Evolutionary conservation across 805 yeast genomes (phyloP).

Genomic region (Yarrowia alimentaria): DNA sequence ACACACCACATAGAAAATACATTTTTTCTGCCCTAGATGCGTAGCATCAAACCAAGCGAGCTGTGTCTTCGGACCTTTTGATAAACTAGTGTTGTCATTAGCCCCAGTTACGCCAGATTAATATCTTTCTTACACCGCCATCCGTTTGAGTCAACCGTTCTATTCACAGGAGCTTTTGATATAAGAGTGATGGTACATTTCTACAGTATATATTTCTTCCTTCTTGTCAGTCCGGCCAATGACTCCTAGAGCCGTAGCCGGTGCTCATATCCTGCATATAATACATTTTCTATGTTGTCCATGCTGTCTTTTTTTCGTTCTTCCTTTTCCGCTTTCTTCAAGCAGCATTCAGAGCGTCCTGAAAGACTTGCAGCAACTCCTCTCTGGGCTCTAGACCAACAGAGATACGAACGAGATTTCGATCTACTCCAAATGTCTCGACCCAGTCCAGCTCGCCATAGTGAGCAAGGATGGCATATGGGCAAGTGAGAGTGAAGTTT

Average conservation of each 20-base stretch:
- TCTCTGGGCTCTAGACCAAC: conserved; percentile 77
- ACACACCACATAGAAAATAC: conserved; percentile 7
- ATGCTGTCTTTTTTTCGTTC: no score
- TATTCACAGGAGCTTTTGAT: conserved; percentile 22
- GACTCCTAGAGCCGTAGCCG: no score
- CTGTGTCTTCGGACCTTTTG: conserved; percentile 26
- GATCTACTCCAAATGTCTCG: conserved; percentile 78
- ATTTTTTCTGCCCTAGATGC: neutral
- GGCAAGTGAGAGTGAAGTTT: conserved; percentile 84
- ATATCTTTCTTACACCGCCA: conserved; percentile 27
- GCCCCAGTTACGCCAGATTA: conserved; percentile 27
- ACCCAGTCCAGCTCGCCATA: conserved; percentile 77
- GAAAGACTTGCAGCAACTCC: conserved; percentile 52
- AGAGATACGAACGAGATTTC: conserved; percentile 73
- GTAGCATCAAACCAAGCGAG: conserved; percentile 12
- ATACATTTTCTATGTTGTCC: no score
- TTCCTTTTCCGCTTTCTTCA: no score
- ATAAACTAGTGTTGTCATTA: no score
- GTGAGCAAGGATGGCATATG: conserved; percentile 85
- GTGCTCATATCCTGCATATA: no score
- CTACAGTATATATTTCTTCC: no score
- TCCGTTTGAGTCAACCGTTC: conserved; percentile 27
- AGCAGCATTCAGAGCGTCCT: conserved; percentile 50
- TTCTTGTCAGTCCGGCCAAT: no score
- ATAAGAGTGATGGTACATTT: conserved; percentile 25